Base-by-base conservation (phyloP, 1,139 yeast genomes). In the Blastobotrys niveus region DNA sequence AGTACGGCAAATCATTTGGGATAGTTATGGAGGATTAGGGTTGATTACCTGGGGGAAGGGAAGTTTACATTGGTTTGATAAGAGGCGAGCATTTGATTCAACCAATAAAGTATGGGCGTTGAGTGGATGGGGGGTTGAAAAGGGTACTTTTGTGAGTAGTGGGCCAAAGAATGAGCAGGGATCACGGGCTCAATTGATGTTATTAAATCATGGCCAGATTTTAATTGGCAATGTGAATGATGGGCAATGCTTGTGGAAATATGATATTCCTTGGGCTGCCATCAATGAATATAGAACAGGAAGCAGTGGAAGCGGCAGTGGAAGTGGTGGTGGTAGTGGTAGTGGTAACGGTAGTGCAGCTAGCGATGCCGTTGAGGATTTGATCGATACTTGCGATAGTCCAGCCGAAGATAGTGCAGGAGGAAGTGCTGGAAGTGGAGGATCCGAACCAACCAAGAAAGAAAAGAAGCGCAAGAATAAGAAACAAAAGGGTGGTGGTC, bases 1-100 rank as follows among this genome's bases (percentile, higher is more conserved):
- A 2, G 71, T 80, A 14, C 65, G 68, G 33, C 71, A 74, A 19
- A 64, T 80, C 2, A 61, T 72, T 31, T 82, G 89, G 88, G 72
- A 72, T 40, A 48, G 51, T 10, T 59, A 61, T 1, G 63, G 65
- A 3, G 76, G 79, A 0, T 68, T 80, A 54, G 79, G 83, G 0
- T 68, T 81, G 38, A 67, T 79, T 24, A 79, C 81, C 19, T 67
- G 70, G 48, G 63, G 71, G 6, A 68, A 76, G 20, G 88, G 88
- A 0, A 76, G 84, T 2, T 64, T 81, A 10, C 88, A 81, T 55
- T 79, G 82, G 76, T 81, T 77, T 60, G 63, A 57, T 51, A 48
- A 55, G 51, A 47, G 54, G 46, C 40, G 53, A 40, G 53, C 59
- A 20, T 50, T 61, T n/a, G 58, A 57, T 32, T 39, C 49, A 1